phyloP scores from a whole-genome alignment of 768 basidiomycete genomes.

The Mycena crocata region DNA sequence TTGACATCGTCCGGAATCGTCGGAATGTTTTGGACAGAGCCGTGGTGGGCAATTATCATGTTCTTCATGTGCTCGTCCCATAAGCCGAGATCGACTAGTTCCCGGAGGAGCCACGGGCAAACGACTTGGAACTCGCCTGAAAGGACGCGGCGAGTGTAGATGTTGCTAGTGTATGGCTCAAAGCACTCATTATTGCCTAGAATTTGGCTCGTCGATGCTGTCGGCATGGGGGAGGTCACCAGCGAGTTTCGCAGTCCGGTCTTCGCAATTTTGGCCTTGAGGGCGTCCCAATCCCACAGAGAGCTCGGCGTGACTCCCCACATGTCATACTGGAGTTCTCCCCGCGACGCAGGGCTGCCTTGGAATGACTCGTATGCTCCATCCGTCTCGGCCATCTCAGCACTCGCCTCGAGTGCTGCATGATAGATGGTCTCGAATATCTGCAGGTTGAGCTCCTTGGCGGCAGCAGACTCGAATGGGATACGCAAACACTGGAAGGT shows the following conservation, averaged over 20 bases:
- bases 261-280: slow-evolving; percentile 76
- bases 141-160: slow-evolving; percentile 86
- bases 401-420: slow-evolving; percentile 77
- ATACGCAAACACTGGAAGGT: slow-evolving; percentile 84
- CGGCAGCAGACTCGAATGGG: slow-evolving; percentile 80
- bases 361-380: slow-evolving; percentile 77
- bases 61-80: slow-evolving; percentile 64
- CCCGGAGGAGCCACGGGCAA: slow-evolving; percentile 85
- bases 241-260: slow-evolving; percentile 81
- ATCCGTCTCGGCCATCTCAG: slow-evolving; percentile 70
- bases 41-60: slow-evolving; percentile 29
- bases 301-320: slow-evolving; percentile 77
- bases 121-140: slow-evolving; percentile 90
- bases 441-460: slow-evolving; percentile 76
- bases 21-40: slow-evolving; percentile 64
- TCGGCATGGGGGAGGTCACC: slow-evolving; percentile 84
- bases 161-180: slow-evolving; percentile 88
- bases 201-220: slow-evolving; percentile 86
- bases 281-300: slow-evolving; percentile 79
- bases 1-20: slow-evolving; percentile 78
- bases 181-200: slow-evolving; percentile 89
- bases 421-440: slow-evolving; percentile 92
- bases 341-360: slow-evolving; percentile 75
- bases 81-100: slow-evolving; percentile 79
- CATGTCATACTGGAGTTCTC: slow-evolving; percentile 79